Evolutionary conservation across 106 monocot species (phyloP).

Genomic region (Agapanthus africanus): DNA sequence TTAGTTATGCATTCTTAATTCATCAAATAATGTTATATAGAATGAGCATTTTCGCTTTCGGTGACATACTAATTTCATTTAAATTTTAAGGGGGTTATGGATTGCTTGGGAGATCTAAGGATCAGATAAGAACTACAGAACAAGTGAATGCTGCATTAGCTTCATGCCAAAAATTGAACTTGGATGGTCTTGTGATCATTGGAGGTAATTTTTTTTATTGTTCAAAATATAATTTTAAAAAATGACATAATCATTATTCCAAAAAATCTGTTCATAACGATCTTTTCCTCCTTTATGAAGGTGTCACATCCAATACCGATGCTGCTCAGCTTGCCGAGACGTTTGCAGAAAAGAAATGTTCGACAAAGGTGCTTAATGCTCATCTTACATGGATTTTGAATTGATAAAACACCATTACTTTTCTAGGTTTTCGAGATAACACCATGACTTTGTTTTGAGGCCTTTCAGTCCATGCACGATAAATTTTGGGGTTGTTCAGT

Average conservation of each 20-base stretch:
- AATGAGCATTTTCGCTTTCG: neutral
- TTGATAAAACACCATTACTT: no score
- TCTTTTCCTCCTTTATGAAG: slow-evolving; percentile 17
- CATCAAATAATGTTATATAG: no score
- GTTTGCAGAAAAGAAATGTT: slow-evolving; percentile 42
- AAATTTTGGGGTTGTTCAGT: no score
- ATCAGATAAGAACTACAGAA: slow-evolving; percentile 46
- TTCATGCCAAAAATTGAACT: slow-evolving; percentile 29
- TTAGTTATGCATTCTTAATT: neutral
- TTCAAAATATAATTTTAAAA: neutral
- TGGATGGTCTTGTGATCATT: slow-evolving; percentile 46
- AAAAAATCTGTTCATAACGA: neutral
- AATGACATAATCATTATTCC: neutral
- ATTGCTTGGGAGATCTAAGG: slow-evolving; percentile 44
- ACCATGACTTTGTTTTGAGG: no score
- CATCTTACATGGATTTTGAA: neutral
- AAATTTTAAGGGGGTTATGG: slow-evolving; percentile 34
- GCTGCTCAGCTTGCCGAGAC: slow-evolving; percentile 60
- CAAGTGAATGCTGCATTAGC: slow-evolving; percentile 46
- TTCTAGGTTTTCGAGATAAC: no score
- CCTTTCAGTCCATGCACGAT: no score
- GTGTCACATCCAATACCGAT: slow-evolving; percentile 53
- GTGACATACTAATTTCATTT: neutral
- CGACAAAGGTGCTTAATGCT: slow-evolving; percentile 34
- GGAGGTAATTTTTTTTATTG: slow-evolving; percentile 40